Evolutionary conservation across 2,329 filamentous ascomycete species (phyloP), one percentile per base, ranked within the genome.

Genomic region (Trichoderma gracile): DNA sequence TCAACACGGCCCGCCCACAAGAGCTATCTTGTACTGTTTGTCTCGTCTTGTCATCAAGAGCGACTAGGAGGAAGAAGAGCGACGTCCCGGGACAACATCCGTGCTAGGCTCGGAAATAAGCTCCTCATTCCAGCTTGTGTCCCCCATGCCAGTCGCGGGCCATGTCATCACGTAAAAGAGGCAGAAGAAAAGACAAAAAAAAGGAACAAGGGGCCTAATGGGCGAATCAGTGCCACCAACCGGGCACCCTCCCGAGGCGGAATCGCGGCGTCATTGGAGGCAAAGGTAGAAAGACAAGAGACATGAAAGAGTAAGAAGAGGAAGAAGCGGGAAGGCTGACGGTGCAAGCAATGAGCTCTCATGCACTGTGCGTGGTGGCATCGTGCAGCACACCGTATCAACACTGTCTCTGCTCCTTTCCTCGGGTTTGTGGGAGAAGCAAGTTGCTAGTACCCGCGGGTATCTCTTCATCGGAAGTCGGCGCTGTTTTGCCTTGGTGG

Each of bases 61-160:
- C 25, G 30, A 9, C 5, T 2, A 30, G 9, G 10, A 14, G 33
- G 30, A 30, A 38, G 33, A 38, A 14, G 5, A 5, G 33, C 33
- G 33, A 38, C 9, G 33, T 5, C 10, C 33, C 33, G 33, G 33
- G 33, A 38, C 2, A 38, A 38, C 10, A 38, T 38, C 33, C 33
- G 38, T 43, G 42, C 55, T 38, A 30, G 17, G n/a, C 12, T 52
- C 57, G 47, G 57, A 60, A 45, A 60, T 60, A 60, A 60, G 57
- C 57, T 52, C 57, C 57, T 60, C 57, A 60, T 60, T 60, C 57
- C 57, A 60, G 57, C 57, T 52, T 60, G 47, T 49, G 47, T 42
- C 46, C 17, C 40, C 54, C 54, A 45, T 56, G 54, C 54, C 54
- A 56, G 54, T 45, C 40, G 54, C 54, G 17, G 54, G 38, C 40